phyloP scores from a whole-genome alignment of 495 filamentous ascomycete species.

The Umbilicaria muhlenbergii region DNA sequence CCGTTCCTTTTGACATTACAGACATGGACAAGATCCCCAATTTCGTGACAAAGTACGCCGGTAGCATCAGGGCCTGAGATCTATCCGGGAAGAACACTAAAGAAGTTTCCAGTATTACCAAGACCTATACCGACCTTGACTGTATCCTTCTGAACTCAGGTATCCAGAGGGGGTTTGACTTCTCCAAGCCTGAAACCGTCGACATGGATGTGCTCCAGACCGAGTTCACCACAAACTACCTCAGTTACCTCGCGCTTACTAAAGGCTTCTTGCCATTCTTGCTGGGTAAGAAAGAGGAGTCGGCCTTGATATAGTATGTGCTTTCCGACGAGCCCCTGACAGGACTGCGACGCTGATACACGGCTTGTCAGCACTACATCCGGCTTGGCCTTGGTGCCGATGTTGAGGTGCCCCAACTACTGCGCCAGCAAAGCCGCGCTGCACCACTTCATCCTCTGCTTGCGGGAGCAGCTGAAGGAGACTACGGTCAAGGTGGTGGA shows the following conservation, averaged over 20 bases:
- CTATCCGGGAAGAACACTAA: not conserved
- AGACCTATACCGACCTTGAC: conserved; percentile 35
- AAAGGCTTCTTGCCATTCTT: conserved; percentile 51
- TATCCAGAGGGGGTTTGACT: conserved; percentile 38
- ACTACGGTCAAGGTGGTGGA: conserved; percentile 45
- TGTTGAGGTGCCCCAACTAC: conserved; percentile 24
- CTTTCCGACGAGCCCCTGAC: not conserved
- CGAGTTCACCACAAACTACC: conserved; percentile 56
- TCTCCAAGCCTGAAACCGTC: conserved; percentile 40
- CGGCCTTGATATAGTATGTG: conserved; percentile 22
- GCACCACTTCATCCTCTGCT: conserved; percentile 30
- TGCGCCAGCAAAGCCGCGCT: conserved; percentile 31
- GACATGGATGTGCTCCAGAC: conserved; percentile 33
- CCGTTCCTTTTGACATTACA: conserved; percentile 46
- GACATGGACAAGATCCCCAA: conserved; percentile 39
- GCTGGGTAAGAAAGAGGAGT: conserved; percentile 24
- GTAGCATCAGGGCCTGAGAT: not conserved
- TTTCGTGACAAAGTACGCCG: conserved; percentile 33
- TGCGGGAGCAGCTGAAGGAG: conserved; percentile 42
- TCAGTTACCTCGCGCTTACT: conserved; percentile 41
- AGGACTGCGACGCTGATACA: not conserved
- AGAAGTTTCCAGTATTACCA: conserved; percentile 28
- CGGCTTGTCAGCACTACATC: conserved; percentile 24
- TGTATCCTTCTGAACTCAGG: conserved; percentile 25
- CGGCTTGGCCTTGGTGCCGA: conserved; percentile 26